Base-by-base conservation (phyloP, 73 alveolate species). In the Paramecium primaurelia region DNA sequence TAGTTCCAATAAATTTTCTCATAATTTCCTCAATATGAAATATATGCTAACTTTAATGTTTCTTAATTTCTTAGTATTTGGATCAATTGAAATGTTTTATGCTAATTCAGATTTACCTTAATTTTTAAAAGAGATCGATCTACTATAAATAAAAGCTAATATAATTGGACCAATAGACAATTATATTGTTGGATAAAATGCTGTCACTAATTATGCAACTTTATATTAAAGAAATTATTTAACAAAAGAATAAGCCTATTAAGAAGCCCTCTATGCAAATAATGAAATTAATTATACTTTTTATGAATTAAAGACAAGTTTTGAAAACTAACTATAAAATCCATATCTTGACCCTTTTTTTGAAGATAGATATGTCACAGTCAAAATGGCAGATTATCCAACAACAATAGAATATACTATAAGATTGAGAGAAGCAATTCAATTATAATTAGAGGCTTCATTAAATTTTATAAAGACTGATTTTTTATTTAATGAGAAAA, bases 291-390 rank as follows among this genome's bases (percentile, higher is more conserved):
- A 37, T 14, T 34, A 22, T 37, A 34, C 60, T 7, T 75, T 32
- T 75, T 22, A 34, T 22, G 49, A 30, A 32, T 75, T 75, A 75
- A 75, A 75, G 37, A 45, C 36, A 0, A 75, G 49, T 20, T 75
- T 75, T 75, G 60, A 75, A 16, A 40, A 75, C 40, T 75, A 75
- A 75, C 30, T 75, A 4, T 22, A 37, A 7, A 75, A 75, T 37
- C 88, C 88, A 5, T 75, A 75, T 37, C 59, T 75, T 34, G 36
- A 32, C 37, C 88, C 88, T n/a, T 75, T 75, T 75, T 75, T 75
- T 40, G 38, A 75, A 40, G 59, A 75, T 75, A 37, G 49, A 75
- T 75, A 34, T 75, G 26, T 75, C 18, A 0, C 12, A 3, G 45
- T 75, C 12, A 0, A 16, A 11, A 32, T 32, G 49, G 58, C 64